Evolutionary conservation across 164 flowering plant genomes (phyloP).

Genomic region (Macadamia tetraphylla): DNA sequence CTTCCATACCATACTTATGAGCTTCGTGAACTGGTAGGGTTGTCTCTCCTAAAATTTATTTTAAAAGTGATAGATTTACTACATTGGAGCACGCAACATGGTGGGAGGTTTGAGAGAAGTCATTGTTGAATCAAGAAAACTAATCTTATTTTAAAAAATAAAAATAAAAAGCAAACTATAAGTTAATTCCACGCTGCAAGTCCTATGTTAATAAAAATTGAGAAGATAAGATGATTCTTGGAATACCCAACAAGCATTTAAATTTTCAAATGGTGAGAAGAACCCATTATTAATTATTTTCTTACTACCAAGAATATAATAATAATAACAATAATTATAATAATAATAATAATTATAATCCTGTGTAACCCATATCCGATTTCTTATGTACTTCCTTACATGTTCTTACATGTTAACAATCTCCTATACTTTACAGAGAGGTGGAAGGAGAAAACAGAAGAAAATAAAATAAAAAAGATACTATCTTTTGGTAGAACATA

Average conservation of each 20-base stretch:
- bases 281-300: background rate
- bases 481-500: too few relatives aligned
- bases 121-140: background rate
- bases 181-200: background rate
- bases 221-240: background rate
- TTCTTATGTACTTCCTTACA: background rate
- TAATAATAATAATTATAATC: background rate
- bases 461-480: too few relatives aligned
- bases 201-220: background rate
- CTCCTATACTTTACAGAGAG: background rate
- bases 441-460: background rate
- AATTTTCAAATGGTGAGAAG: slow-evolving; percentile 1
- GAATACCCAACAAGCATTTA: background rate
- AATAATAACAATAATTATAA: too few relatives aligned
- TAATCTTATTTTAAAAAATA: too few relatives aligned
- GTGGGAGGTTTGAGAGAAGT: background rate
- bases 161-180: too few relatives aligned
- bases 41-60: too few relatives aligned
- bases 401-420: too few relatives aligned
- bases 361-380: slow-evolving; percentile 1
- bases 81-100: too few relatives aligned
- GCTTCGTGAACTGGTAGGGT: background rate
- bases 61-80: too few relatives aligned
- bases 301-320: background rate
- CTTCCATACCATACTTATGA: background rate